A percentile compares a stretch with the other conserved stretches of the same genome.
These are phyloP conservation scores for Lecanicillium sp. DNA, from an alignment of 2,329 filamentous ascomycete species.

Conservation along the genomic window DNA sequence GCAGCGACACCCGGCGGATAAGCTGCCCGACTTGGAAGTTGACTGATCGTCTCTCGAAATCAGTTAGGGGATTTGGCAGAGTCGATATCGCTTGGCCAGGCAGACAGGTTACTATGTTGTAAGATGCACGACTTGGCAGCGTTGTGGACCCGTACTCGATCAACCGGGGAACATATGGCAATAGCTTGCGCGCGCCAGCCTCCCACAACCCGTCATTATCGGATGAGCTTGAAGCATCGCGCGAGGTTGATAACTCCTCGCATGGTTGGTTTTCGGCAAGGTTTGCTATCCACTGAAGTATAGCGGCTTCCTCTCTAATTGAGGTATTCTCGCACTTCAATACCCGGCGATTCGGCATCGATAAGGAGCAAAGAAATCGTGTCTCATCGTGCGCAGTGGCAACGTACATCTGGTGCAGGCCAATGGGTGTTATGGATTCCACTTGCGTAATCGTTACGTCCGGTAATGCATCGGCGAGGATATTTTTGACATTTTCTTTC, in stretches of 20 bases:
- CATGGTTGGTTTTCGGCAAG: background rate
- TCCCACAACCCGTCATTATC: constrained; percentile 4
- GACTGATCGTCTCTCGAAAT: constrained; percentile 26
- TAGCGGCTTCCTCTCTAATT: constrained; percentile 34
- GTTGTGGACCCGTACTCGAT: constrained; percentile 23
- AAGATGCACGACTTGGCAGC: constrained; percentile 25
- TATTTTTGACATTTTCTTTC: constrained; percentile 24
- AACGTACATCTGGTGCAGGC: constrained; percentile 34
- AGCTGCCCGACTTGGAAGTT: constrained; percentile 41
- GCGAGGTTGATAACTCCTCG: background rate
- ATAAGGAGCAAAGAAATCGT: constrained; percentile 32
- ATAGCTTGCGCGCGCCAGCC: constrained; percentile 12
- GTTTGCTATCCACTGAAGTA: constrained; percentile 37
- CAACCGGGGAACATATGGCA: constrained; percentile 2
- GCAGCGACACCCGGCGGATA: constrained; percentile 32
- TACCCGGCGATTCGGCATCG: constrained; percentile 32
- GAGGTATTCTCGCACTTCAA: constrained; percentile 39
- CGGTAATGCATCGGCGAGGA: constrained; percentile 26
- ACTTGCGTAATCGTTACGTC: constrained; percentile 24
- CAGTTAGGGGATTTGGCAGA: constrained; percentile 24
- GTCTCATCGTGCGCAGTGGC: constrained; percentile 33
- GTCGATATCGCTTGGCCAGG: constrained; percentile 30
- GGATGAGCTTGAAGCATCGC: background rate
- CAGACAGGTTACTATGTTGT: constrained; percentile 33
- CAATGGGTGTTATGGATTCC: constrained; percentile 23